Percentiles rank a stretch among this genome's conserved stretches.
Conservation (phyloP, 2,329 filamentous ascomycete genomes). For the Hypoxylon sp. region DNA sequence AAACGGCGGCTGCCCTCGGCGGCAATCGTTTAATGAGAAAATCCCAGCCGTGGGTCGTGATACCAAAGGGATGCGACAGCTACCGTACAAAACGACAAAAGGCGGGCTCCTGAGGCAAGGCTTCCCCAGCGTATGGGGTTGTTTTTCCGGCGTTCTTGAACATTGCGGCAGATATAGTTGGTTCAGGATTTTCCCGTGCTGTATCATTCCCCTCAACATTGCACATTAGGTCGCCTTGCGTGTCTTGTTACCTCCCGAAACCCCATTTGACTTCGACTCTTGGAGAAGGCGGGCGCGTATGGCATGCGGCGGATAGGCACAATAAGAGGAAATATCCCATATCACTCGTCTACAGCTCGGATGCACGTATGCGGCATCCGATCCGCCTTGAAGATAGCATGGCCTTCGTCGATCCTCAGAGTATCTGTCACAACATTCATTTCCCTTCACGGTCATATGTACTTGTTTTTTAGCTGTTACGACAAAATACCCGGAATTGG, state of each 20-base stretch:
- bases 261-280: slow-evolving; percentile 22
- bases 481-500: slow-evolving; percentile 50
- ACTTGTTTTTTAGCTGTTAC: slow-evolving; percentile 46
- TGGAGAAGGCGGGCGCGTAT: slow-evolving; percentile 39
- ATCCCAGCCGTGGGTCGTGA: slow-evolving; percentile 38
- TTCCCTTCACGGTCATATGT: slow-evolving; percentile 44
- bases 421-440: slow-evolving; percentile 41
- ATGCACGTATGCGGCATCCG: slow-evolving; percentile 27
- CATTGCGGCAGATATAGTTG: slow-evolving; percentile 41
- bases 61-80: slow-evolving; percentile 34
- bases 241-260: slow-evolving; percentile 36
- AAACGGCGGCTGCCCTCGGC: slow-evolving; percentile 48
- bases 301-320: slow-evolving; percentile 45
- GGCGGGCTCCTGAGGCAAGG: slow-evolving; percentile 30
- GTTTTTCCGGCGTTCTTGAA: slow-evolving; percentile 41
- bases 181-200: slow-evolving; percentile 42
- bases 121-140: slow-evolving; percentile 32
- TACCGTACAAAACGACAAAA: slow-evolving; percentile 36
- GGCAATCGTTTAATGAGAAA: slow-evolving; percentile 37
- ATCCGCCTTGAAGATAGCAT: slow-evolving; percentile 32
- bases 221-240: slow-evolving; percentile 37
- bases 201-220: slow-evolving; percentile 40
- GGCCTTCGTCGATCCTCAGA: slow-evolving; percentile 34
- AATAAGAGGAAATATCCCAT: slow-evolving; percentile 43
- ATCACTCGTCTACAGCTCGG: slow-evolving; percentile 36